These are phyloP conservation scores for Coleophoma cylindrospora DNA, from an alignment of 2,329 filamentous ascomycete species.

Conservation along the genomic window DNA sequence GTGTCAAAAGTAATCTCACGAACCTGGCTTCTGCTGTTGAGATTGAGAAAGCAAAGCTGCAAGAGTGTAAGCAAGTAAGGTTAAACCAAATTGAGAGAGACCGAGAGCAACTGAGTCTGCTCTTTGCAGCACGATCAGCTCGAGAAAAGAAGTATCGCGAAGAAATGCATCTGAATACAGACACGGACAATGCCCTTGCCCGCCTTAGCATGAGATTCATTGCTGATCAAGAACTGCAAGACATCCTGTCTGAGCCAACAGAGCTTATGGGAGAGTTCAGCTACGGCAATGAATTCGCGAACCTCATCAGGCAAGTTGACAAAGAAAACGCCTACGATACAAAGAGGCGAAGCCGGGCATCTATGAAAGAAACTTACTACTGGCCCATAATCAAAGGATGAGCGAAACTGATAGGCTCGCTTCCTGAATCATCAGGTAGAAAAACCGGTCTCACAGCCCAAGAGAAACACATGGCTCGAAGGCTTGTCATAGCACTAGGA, in stretches of 20 bases:
- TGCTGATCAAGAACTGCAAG: conserved; percentile 5
- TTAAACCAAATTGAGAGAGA: conserved; percentile 1
- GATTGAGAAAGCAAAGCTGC: conserved; percentile 5
- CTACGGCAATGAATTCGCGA: conserved; percentile 9
- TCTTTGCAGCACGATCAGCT: not conserved
- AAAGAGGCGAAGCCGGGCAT: conserved; percentile 1
- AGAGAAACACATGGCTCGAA: too few relatives aligned
- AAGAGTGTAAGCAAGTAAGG: not conserved
- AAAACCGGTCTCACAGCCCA: too few relatives aligned
- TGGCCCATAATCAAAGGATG: conserved; percentile 14
- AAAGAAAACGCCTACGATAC: conserved; percentile 10
- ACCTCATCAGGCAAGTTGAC: conserved; percentile 7
- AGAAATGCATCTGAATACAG: not conserved
- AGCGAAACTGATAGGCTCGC: conserved; percentile 11
- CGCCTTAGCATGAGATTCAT: conserved; percentile 8
- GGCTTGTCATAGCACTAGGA: too few relatives aligned
- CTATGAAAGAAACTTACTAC: conserved; percentile 14
- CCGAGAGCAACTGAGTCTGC: conserved; percentile 5
- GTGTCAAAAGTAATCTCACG: too few relatives aligned
- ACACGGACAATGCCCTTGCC: conserved; percentile 1
- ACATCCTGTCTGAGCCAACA: conserved; percentile 7
- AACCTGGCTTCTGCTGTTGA: too few relatives aligned
- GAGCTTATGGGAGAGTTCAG: conserved; percentile 13
- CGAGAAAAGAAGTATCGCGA: conserved; percentile 1
- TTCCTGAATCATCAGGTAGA: too few relatives aligned